phyloP scores from a whole-genome alignment of 2,329 filamentous ascomycete species.

The Aspergillus ruber region DNA sequence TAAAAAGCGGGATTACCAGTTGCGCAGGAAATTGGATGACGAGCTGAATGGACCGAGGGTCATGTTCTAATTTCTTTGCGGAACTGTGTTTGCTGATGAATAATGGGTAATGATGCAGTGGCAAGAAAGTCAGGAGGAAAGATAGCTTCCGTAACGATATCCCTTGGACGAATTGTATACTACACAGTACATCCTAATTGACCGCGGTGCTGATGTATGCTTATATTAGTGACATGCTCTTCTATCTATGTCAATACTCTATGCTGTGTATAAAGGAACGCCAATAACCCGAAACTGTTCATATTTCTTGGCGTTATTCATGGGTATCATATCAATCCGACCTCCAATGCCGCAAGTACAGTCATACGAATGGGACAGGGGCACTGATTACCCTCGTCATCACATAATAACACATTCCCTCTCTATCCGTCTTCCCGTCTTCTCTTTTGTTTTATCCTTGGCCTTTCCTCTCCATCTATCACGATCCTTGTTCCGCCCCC shows the following conservation, averaged over 20 bases:
- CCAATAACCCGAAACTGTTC: background rate
- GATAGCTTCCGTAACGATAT: too few relatives aligned
- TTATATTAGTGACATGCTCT: too few relatives aligned
- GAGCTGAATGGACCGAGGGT: too few relatives aligned
- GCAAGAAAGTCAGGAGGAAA: too few relatives aligned
- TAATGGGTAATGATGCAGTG: too few relatives aligned
- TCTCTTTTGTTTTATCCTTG: conserved; percentile 31
- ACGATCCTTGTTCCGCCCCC: conserved; percentile 15
- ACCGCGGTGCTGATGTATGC: too few relatives aligned
- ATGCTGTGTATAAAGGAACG: background rate
- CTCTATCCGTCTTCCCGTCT: conserved; percentile 30
- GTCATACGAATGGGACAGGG: background rate
- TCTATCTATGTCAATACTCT: background rate
- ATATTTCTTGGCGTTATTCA: background rate
- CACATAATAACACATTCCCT: conserved; percentile 41
- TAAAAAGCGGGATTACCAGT: too few relatives aligned
- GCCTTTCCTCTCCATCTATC: conserved; percentile 14
- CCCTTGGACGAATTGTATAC: too few relatives aligned
- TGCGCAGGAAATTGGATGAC: too few relatives aligned
- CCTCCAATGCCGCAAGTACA: background rate
- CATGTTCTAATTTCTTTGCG: too few relatives aligned
- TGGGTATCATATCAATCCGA: conserved; percentile 5
- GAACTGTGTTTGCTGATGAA: too few relatives aligned
- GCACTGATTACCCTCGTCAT: background rate
- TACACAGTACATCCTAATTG: too few relatives aligned